Percentiles rank a stretch among this genome's conserved stretches.
Conservation (phyloP, 306 rosid genomes). For the Ochetophila trinervis region DNA sequence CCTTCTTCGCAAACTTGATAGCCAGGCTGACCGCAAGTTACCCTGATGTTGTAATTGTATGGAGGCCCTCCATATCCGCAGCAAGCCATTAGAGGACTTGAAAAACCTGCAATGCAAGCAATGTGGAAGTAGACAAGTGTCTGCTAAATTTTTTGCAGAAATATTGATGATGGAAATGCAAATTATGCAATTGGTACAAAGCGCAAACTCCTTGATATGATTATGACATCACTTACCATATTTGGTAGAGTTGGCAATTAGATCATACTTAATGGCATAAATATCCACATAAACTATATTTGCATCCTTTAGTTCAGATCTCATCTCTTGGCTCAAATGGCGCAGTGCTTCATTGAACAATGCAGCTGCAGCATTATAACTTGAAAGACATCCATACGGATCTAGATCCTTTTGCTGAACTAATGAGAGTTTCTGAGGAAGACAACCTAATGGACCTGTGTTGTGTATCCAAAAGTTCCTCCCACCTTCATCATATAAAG, state of each 20-base stretch:
- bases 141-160: too few species aligned
- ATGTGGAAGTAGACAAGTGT: background rate
- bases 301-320: constrained; percentile 54
- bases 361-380: constrained; percentile 64
- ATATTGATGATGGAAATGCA: too few species aligned
- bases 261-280: constrained; percentile 67
- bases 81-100: constrained; percentile 76
- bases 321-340: constrained; percentile 40
- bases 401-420: constrained; percentile 50
- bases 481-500: constrained; percentile 67
- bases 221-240: constrained; percentile 41
- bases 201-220: too few species aligned
- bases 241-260: constrained; percentile 61
- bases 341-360: constrained; percentile 65
- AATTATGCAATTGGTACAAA: background rate
- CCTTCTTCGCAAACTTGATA: constrained; percentile 60
- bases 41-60: constrained; percentile 60
- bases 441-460: constrained; percentile 93
- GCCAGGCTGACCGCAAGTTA: constrained; percentile 81
- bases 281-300: constrained; percentile 74
- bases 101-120: constrained; percentile 47
- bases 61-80: constrained; percentile 94
- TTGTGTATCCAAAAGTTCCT: constrained; percentile 96
- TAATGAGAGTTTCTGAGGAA: constrained; percentile 69
- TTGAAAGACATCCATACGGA: constrained; percentile 63